These are phyloP conservation scores for Apophysomyces trapeziformis DNA, from an alignment of 371 early-diverging fungal genomes.

Conservation along the genomic window DNA sequence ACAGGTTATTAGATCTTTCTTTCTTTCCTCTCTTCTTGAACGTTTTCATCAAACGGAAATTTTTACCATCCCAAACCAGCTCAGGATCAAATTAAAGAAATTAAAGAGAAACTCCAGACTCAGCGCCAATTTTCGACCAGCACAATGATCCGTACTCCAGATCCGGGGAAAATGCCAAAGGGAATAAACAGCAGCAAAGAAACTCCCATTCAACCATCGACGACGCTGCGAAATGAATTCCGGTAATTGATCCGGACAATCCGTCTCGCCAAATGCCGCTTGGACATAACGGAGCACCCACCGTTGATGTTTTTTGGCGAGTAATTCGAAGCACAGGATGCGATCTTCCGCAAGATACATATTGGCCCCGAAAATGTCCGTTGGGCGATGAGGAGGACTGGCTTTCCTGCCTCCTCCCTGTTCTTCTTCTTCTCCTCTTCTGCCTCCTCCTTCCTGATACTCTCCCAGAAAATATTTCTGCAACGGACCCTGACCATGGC, in stretches of 20 bases:
- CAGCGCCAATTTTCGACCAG: conserved; percentile 65
- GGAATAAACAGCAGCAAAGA: conserved; percentile 72
- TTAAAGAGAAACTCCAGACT: conserved; percentile 77
- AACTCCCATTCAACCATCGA: conserved; percentile 90
- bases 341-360: conserved; percentile 88
- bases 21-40: too few species aligned
- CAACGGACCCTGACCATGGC: conserved; percentile 63
- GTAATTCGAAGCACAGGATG: conserved; percentile 85
- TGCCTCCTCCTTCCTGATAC: conserved; percentile 36
- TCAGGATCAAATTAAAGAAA: conserved; percentile 70
- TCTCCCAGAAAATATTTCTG: conserved; percentile 83
- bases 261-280: conserved; percentile 82
- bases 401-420: too few species aligned
- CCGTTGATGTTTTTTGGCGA: conserved; percentile 69
- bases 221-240: conserved; percentile 90
- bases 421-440: too few species aligned
- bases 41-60: too few species aligned
- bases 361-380: conserved; percentile 66
- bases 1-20: neutral
- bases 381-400: too few species aligned
- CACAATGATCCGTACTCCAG: conserved; percentile 67
- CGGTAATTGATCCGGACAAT: conserved; percentile 78
- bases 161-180: conserved; percentile 57
- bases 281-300: conserved; percentile 74
- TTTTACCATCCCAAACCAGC: conserved; percentile 82